Evolutionary conservation across 1,139 yeast genomes (phyloP).

Genomic region (Nakaseomyces sp.): DNA sequence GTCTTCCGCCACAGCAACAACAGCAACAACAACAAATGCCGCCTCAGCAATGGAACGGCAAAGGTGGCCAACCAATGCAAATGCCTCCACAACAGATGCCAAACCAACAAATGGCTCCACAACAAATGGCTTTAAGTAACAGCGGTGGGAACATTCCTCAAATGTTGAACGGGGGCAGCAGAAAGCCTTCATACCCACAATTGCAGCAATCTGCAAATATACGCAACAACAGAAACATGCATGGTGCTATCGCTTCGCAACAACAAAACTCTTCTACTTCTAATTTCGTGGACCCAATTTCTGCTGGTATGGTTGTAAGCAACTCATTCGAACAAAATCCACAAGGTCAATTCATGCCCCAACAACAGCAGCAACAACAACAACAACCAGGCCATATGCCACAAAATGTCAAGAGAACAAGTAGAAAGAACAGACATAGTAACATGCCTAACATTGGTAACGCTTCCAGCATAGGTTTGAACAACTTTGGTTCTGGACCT

Average conservation of each 20-base stretch:
- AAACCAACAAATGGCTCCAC: constrained; percentile 9
- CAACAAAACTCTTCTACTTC: constrained; percentile 11
- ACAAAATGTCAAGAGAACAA: constrained; percentile 27
- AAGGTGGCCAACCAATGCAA: background rate
- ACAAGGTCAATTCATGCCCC: constrained; percentile 11
- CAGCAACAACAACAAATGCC: background rate
- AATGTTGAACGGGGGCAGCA: constrained; percentile 9
- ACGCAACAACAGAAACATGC: constrained; percentile 21
- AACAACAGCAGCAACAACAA: constrained; percentile 1
- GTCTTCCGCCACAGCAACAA: constrained; percentile 10
- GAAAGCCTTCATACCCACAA: constrained; percentile 25
- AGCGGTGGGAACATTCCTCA: constrained; percentile 4
- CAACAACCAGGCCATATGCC: constrained; percentile 13
- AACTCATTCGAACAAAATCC: constrained; percentile 8
- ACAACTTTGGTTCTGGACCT: constrained; percentile 15
- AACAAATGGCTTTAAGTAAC: constrained; percentile 11
- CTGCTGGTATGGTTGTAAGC: constrained; percentile 10
- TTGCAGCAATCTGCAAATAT: constrained; percentile 16
- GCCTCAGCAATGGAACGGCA: constrained; percentile 6
- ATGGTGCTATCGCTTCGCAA: constrained; percentile 21
- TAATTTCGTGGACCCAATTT: constrained; percentile 18
- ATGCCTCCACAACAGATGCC: constrained; percentile 7
- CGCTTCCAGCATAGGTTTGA: constrained; percentile 26
- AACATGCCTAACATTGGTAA: constrained; percentile 28
- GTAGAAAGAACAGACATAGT: constrained; percentile 31